Conservation (phyloP, 305 asterid species). For the Plantago coronopus region DNA sequence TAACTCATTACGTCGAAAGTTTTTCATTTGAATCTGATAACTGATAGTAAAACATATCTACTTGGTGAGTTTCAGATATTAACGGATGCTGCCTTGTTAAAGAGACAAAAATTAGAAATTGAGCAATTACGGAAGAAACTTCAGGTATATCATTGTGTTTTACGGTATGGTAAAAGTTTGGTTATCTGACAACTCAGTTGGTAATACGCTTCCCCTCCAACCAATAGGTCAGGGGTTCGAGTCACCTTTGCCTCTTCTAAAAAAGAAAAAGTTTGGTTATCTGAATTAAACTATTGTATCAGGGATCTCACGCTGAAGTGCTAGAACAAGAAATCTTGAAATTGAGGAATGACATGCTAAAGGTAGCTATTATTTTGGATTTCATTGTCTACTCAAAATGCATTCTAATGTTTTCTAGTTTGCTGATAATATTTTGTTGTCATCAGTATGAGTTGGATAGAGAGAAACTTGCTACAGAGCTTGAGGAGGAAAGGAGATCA, state of each 20-base stretch:
- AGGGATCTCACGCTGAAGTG: conserved; percentile 91
- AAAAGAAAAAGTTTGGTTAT: too few relatives aligned
- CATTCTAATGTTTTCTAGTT: conserved; percentile 15
- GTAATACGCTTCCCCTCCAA: too few relatives aligned
- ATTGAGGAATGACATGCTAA: conserved; percentile 89
- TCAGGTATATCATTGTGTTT: conserved; percentile 49
- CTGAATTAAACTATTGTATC: conserved; percentile 14
- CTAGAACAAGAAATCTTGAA: conserved; percentile 90
- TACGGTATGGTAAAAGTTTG: conserved; percentile 9
- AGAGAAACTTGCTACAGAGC: conserved; percentile 79
- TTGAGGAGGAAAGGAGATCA: conserved; percentile 91
- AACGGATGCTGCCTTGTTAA: conserved; percentile 90
- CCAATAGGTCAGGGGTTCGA: too few relatives aligned
- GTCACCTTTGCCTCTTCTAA: too few relatives aligned
- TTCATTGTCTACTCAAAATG: conserved; percentile 9
- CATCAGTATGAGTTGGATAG: conserved; percentile 76
- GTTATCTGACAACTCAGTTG: too few relatives aligned
- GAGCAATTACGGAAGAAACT: conserved; percentile 83
- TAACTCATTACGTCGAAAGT: neutral
- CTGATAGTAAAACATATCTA: conserved; percentile 21
- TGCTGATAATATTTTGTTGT: conserved; percentile 22
- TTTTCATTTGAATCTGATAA: conserved; percentile 13
- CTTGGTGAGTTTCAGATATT: conserved; percentile 52
- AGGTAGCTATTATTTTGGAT: conserved; percentile 39
- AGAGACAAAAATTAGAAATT: conserved; percentile 84